Base-by-base conservation (phyloP, 1,139 yeast species). In the Starmera stellimalicola region DNA sequence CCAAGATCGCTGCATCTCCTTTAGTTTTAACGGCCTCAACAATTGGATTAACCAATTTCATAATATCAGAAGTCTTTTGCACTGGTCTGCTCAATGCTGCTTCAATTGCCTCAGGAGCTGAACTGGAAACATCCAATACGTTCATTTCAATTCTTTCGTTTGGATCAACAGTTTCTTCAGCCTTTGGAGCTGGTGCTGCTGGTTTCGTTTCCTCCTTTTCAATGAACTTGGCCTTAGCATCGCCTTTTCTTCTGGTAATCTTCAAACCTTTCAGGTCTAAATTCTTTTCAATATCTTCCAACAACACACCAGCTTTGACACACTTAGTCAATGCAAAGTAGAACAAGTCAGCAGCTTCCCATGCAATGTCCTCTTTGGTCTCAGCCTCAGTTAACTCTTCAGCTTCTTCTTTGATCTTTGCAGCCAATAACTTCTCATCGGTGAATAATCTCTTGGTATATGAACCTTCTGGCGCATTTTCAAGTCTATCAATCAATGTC, bases 341-440 rank as follows among this genome's bases (percentile, higher is more conserved):
- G 38, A 93, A 60, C 54, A 91, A 68, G 55, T 93, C 99, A 7
- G 98, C 98, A 37, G 94, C 91, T 60, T 91, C 98, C 95, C 96
- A 91, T 0, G 97, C 81, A 34, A 87, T 72, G 42, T 91, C 97
- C 3, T 71, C 72, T 44, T 68, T 67, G 7, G 67, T 51, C 36
- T 59, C 55, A 15, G 98, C 97, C 38, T 85, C 96, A 27, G 88
- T 77, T 42, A 91, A 71, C 58, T 93, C 99, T 51, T 91, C 97
- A 36, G 95, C 94, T 59, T 91, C 99, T 62, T 91, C 98, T 55
- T 77, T 75, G 58, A 91, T 79, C 65, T 91, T 91, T 16, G 97
- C 95, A 37, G 71, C 64, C 45, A 93, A 65, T 34, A 91, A 66
- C 20, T 66, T 68, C 30, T 76, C 77, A 57, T 91, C 97, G 35